phyloP scores from a whole-genome alignment of 2,329 filamentous ascomycete genomes.

The Pseudogymnoascus sp. region DNA sequence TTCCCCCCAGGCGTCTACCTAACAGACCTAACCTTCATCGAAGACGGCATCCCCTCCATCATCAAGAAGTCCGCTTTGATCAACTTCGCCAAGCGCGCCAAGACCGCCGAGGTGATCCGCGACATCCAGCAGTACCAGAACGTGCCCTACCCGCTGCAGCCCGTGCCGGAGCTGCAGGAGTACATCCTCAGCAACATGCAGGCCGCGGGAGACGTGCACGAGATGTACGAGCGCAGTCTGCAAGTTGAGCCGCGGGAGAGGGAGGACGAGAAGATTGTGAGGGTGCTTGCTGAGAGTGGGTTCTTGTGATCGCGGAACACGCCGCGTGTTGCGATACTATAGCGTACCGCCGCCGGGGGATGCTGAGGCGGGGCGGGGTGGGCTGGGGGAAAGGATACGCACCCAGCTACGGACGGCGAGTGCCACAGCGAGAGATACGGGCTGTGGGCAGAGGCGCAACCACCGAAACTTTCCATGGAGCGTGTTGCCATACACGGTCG shows the following conservation, averaged over 20 bases:
- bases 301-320: constrained; percentile 4
- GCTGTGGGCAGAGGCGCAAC: too few relatives aligned
- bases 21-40: constrained; percentile 95
- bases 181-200: constrained; percentile 97
- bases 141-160: constrained; percentile 84
- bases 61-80: constrained; percentile 95
- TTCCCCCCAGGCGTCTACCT: constrained; percentile 78
- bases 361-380: too few relatives aligned
- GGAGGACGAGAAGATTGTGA: constrained; percentile 99
- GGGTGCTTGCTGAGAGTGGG: constrained; percentile 40
- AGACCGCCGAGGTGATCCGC: constrained; percentile 95
- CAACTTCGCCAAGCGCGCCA: constrained; percentile 96
- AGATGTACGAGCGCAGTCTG: constrained; percentile 98
- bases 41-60: constrained; percentile 92
- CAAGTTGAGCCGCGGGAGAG: constrained; percentile 88
- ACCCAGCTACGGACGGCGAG: too few relatives aligned
- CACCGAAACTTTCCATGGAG: not conserved
- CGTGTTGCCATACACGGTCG: not conserved
- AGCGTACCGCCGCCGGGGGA: too few relatives aligned
- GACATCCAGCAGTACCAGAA: constrained; percentile 99
- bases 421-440: too few relatives aligned
- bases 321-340: too few relatives aligned
- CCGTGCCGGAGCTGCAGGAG: constrained; percentile 86
- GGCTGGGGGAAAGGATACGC: too few relatives aligned
- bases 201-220: constrained; percentile 88